Base-by-base conservation (phyloP, 108 stramenopile genomes). In the Cyclotella sp. region DNA sequence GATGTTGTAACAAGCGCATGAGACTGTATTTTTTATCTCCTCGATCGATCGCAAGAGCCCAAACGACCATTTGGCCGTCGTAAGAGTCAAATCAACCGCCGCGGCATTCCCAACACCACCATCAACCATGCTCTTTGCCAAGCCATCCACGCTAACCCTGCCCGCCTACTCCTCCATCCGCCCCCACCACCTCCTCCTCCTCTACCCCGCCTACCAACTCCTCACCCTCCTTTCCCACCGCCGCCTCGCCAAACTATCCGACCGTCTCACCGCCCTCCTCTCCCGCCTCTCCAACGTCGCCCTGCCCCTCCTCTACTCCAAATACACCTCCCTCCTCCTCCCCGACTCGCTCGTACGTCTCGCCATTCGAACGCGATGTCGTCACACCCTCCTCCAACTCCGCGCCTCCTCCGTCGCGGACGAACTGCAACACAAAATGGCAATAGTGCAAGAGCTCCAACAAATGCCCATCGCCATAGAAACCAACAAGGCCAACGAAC, bases 401-500 rank as follows among this genome's bases (percentile, higher is more conserved):
- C 68, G 69, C 18, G 60, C 69, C 8, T 58, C 77, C 22, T 30
- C 62, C 24, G 81, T 63, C 45, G 72, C 85, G 45, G 69, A 64
- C 14, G 90, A 93, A 49, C 41, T 86, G 63, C 47, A 57, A 10
- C 39, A 30, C 13, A 93, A 93, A 62, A 73, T 91, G 72, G 29
- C 59, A 9, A 91, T 90, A 68, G 75, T 91, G 19, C 13, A 72
- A 21, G 80, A 89, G 63, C 66, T 93, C 3, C 76, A 83, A 41
- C 67, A 64, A 6, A 86, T 82, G 83, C 84, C 95, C 64, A 97
- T 98, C 73, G 98, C 98, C 41, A 91, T 93, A 75, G 85, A 87
- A 18, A 93, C 95, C 24, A 75, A 88, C 9, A 95, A 63, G 30
- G 97, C 98, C 18, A 98, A 98, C 78, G 89, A 92, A 29, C 98